Evolutionary conservation across 2,329 filamentous ascomycete species (phyloP), one percentile per base, ranked within the genome.

Genomic region (Grosmannia serpens): DNA sequence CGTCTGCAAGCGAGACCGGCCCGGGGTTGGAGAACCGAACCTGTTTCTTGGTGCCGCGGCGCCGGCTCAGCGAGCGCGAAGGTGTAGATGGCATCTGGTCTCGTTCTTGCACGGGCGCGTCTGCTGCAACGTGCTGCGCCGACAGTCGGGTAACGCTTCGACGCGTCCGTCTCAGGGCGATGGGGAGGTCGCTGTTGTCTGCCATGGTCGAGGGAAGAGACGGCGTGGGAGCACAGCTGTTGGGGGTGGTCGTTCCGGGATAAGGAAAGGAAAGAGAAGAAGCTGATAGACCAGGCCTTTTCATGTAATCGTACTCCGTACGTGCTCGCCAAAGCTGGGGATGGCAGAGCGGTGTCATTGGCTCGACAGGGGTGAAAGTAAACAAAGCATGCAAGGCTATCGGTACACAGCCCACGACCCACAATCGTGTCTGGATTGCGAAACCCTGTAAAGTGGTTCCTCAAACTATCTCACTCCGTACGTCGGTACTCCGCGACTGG

Each of bases 11-110:
- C 22, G 17, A 24, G 22, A 31, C 1, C 8, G 38, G 47, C 0
- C 78, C 80, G 10, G 80, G 80, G 47, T 84, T 81, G 0, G 82
- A 85, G 69, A 84, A 83, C 44, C 82, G 78, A 26, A 84, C 80
- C 59, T 73, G 73, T 63, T 78, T 80, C 64, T 74, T 79, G 1
- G 68, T 55, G 29, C 62, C 67, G 20, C 61, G 58, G 55, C 67
- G 69, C 2, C 56, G 60, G 61, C 63, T 41, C 1, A 27, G 58
- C 15, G 29, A 46, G 13, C 44, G 41, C 15, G 53, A 69, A 60
- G 65, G 70, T 41, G 66, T 71, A 13, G n/a, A 24, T 11, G 44
- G 7, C 27, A 31, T 35, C 11, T 53, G 22, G 41, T 13, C 20
- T 33, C 17, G 63, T 77, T 79, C 64, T 74, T 33, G 29, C 53